phyloP scores from a whole-genome alignment of 2,329 filamentous ascomycete species.

The Cercospora janseana region DNA sequence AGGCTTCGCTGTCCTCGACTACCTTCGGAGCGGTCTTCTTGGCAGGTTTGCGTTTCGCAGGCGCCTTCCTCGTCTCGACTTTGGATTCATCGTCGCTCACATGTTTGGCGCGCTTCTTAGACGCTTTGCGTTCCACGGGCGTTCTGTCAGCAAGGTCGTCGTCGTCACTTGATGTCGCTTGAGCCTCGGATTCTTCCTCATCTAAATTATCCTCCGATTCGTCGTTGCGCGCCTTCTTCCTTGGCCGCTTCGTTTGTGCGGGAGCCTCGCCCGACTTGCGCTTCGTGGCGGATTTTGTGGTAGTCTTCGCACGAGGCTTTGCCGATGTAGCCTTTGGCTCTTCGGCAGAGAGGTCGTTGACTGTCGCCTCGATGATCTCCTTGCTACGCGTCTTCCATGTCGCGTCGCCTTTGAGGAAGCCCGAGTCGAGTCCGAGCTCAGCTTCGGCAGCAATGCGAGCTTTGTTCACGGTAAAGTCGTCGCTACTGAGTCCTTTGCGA shows the following conservation, averaged over 20 bases:
- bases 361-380: slow-evolving; percentile 53
- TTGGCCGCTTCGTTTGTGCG: slow-evolving; percentile 23
- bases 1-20: slow-evolving; percentile 16
- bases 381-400: slow-evolving; percentile 58
- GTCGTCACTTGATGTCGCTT: slow-evolving; percentile 16
- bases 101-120: slow-evolving; percentile 16
- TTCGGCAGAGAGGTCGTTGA: slow-evolving; percentile 32
- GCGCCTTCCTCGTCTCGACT: slow-evolving; percentile 14
- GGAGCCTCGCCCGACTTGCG: slow-evolving; percentile 33
- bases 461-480: slow-evolving; percentile 58
- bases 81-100: slow-evolving; percentile 5
- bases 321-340: too few species aligned
- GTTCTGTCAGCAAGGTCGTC: slow-evolving; percentile 9
- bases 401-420: slow-evolving; percentile 55
- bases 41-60: slow-evolving; percentile 14
- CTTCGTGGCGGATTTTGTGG: slow-evolving; percentile 28
- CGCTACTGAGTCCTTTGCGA: slow-evolving; percentile 41
- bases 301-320: too few species aligned
- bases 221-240: slow-evolving; percentile 27
- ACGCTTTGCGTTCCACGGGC: slow-evolving; percentile 13
- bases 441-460: slow-evolving; percentile 55
- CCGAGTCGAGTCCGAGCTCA: slow-evolving; percentile 51
- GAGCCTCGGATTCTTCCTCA: slow-evolving; percentile 16
- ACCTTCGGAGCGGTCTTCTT: slow-evolving; percentile 16
- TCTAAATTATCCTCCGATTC: slow-evolving; percentile 23